These are phyloP conservation scores for Lenzites betulinus DNA, from an alignment of 768 basidiomycete species.

Conservation along the genomic window DNA sequence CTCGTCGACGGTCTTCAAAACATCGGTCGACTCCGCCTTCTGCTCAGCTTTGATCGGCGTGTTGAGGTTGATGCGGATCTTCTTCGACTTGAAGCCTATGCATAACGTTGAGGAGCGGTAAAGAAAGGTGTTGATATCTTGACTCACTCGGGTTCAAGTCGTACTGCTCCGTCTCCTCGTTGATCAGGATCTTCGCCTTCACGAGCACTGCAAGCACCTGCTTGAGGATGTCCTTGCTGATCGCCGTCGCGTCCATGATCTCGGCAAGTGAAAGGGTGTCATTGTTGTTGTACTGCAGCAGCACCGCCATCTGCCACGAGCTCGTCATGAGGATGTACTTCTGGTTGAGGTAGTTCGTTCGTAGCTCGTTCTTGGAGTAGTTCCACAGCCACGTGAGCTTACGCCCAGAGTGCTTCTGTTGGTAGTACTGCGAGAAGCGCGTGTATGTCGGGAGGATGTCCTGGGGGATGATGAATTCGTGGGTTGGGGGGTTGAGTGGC, in stretches of 20 bases:
- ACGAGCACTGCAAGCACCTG: slow-evolving; percentile 61
- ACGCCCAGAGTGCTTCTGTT: slow-evolving; percentile 90
- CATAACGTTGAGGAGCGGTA: neutral
- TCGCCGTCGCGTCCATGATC: slow-evolving; percentile 73
- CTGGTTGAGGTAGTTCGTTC: slow-evolving; percentile 89
- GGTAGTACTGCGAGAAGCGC: slow-evolving; percentile 91
- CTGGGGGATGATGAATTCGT: slow-evolving; percentile 86
- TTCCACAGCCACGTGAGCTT: slow-evolving; percentile 99
- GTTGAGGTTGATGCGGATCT: slow-evolving; percentile 90
- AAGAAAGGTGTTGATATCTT: neutral
- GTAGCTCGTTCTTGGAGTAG: slow-evolving; percentile 94
- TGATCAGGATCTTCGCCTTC: slow-evolving; percentile 88
- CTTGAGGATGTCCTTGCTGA: slow-evolving; percentile 77
- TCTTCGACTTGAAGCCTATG: slow-evolving; percentile 87
- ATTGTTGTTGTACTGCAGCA: slow-evolving; percentile 90
- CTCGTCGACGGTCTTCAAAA: slow-evolving; percentile 93
- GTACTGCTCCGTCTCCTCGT: slow-evolving; percentile 87
- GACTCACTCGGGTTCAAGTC: slow-evolving; percentile 81
- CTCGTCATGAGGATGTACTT: slow-evolving; percentile 97
- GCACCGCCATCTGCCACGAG: slow-evolving; percentile 93
- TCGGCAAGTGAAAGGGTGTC: slow-evolving; percentile 86
- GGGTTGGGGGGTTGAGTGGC: slow-evolving; percentile 82
- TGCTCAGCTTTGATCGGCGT: slow-evolving; percentile 93
- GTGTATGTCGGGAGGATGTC: slow-evolving; percentile 89
- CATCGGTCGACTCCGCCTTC: slow-evolving; percentile 87